These are phyloP conservation scores for Zalerion maritima DNA, from an alignment of 495 filamentous ascomycete genomes.

Conservation along the genomic window DNA sequence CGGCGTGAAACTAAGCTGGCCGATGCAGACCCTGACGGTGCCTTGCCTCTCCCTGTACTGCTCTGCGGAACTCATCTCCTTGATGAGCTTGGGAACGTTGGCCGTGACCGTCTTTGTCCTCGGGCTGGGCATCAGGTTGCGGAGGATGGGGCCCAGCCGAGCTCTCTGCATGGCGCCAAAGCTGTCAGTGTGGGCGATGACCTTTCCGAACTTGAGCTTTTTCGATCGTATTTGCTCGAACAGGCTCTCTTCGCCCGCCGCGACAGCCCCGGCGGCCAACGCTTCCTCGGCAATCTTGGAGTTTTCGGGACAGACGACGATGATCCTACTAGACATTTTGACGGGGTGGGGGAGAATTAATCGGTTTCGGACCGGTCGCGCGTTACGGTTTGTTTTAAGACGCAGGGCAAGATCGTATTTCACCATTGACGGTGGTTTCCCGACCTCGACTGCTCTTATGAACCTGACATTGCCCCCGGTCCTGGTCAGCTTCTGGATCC, in stretches of 20 bases:
- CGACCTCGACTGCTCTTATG: conserved; percentile 83
- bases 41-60: conserved; percentile 78
- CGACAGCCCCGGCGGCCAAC: conserved; percentile 53
- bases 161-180: conserved; percentile 60
- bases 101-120: conserved; percentile 81
- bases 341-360: conserved; percentile 81
- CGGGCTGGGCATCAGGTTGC: conserved; percentile 76
- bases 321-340: conserved; percentile 69
- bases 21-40: conserved; percentile 74
- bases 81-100: conserved; percentile 53
- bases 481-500: neutral
- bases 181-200: conserved; percentile 72
- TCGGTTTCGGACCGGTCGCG: conserved; percentile 71
- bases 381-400: conserved; percentile 64
- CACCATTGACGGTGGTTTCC: conserved; percentile 46
- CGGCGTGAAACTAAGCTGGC: conserved; percentile 80
- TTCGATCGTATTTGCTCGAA: conserved; percentile 56
- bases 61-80: conserved; percentile 65
- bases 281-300: conserved; percentile 56
- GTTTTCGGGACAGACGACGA: conserved; percentile 72
- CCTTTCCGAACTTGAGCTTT: conserved; percentile 71
- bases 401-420: conserved; percentile 86
- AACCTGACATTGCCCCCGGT: conserved; percentile 39
- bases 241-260: conserved; percentile 73
- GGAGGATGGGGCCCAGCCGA: conserved; percentile 59